Evolutionary conservation across 179 eudicot species (phyloP), one percentile per base, ranked within the genome.

Genomic region (Vitellaria paradoxa): DNA sequence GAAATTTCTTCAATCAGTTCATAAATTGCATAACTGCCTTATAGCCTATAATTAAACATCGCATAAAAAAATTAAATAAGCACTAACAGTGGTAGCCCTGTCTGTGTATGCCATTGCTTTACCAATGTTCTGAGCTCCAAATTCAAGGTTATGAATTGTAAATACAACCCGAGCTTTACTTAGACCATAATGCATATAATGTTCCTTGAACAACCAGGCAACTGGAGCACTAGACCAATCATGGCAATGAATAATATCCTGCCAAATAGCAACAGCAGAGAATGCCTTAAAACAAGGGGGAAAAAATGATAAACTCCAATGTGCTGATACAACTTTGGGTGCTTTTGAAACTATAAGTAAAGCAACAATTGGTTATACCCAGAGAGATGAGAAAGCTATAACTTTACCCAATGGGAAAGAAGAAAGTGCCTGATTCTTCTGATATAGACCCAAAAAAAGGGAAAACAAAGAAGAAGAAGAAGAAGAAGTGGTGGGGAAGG

Each of bases 221-320:
- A 96, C 99, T 55, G 99, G 98, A 89, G 99, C 99, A 89, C 97
- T 96, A 71, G 98, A 96, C 99, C 99, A 96, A 82, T 96, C 99
- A 80, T 96, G 99, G 81, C 98, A 94, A 85, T 96, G 99, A 74
- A 96, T 91, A 47, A 96, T 90, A 85, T 94, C 99, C 99, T 96
- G 94, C 65, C 62, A 77, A 68, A 77, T 20, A 55, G 37, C 63
- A 77, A 65, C 50, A 71, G 53, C n/a, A 56, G 10, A 52, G 47
- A 75, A 65, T 5, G 24, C 57, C 21, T 37, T 30, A 79, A 14
- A 60, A 61, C 26, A 10, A 37, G 49, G 26, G 5, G 37, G 12
- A 23, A 76, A 21, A 24, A 20, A 11, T 3, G 11, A 67, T 6
- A 14, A 2, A 10, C 10, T 23, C 3, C 49, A 9, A 65, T 68